These are phyloP conservation scores for Mortierella sp. DNA, from an alignment of 371 early-diverging fungal species.

Conservation along the genomic window DNA sequence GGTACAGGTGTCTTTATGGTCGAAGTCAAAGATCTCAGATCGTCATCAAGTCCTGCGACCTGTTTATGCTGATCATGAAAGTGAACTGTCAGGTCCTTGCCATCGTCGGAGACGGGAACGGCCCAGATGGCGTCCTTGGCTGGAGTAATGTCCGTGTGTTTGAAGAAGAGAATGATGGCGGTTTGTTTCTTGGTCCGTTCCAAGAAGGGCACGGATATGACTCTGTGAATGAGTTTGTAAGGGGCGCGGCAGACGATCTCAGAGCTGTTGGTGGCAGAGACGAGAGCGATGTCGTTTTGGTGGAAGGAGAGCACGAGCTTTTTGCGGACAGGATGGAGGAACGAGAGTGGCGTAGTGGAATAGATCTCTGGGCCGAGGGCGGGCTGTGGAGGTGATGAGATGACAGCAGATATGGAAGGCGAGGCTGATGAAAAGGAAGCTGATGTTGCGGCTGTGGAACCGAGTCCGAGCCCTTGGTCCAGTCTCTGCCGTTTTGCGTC, in stretches of 20 bases:
- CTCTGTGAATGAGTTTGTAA: conserved; percentile 23
- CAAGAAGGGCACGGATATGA: conserved; percentile 45
- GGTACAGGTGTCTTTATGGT: conserved; percentile 16
- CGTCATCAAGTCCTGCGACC: conserved; percentile 19
- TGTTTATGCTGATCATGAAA: conserved; percentile 12
- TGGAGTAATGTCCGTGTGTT: conserved; percentile 17
- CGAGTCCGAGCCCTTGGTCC: conserved; percentile 20
- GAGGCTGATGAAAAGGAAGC: background rate
- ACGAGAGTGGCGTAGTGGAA: conserved; percentile 35
- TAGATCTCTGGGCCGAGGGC: conserved; percentile 43
- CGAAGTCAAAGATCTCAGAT: conserved; percentile 9
- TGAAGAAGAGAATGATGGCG: conserved; percentile 39
- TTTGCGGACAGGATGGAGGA: conserved; percentile 48
- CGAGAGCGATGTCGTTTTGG: conserved; percentile 25
- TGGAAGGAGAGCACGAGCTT: conserved; percentile 38
- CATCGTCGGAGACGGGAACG: conserved; percentile 43
- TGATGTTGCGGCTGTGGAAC: conserved; percentile 11
- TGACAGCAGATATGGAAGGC: background rate
- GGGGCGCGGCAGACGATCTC: conserved; percentile 28
- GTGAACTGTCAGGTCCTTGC: conserved; percentile 43
- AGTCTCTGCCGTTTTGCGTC: conserved; percentile 10
- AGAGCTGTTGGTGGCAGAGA: conserved; percentile 14
- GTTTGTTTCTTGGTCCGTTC: conserved; percentile 51
- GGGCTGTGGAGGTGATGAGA: background rate
- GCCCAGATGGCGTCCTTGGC: conserved; percentile 52